Evolutionary conservation across 345 rosid species (phyloP).

Genomic region (Salix koriyanagi): DNA sequence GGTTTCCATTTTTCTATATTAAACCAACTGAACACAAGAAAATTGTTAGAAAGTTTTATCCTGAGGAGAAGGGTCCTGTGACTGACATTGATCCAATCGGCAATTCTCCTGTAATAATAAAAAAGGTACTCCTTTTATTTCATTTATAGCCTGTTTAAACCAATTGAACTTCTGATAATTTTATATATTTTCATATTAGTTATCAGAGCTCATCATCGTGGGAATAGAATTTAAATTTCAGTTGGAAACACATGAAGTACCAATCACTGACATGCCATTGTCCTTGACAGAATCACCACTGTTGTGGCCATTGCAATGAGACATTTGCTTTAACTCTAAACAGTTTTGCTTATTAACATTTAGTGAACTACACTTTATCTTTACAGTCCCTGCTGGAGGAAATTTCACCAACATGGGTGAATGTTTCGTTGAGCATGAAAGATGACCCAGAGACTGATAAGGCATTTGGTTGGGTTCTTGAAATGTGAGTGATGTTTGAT

Average conservation of each 20-base stretch:
- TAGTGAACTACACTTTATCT: background rate
- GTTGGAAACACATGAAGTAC: background rate
- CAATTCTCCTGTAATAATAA: conserved; percentile 73
- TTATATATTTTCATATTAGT: background rate
- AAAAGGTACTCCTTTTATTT: conserved; percentile 40
- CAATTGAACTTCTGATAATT: background rate
- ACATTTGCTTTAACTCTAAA: background rate
- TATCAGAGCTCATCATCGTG: background rate
- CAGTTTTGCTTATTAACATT: background rate
- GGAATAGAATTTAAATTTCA: background rate
- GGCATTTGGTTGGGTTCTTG: conserved; percentile 96
- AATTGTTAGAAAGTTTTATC: conserved; percentile 62
- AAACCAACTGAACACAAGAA: conserved; percentile 51
- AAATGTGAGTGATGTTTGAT: conserved; percentile 60
- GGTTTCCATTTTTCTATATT: conserved; percentile 87
- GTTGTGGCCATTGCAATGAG: background rate
- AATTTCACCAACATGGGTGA: conserved; percentile 98
- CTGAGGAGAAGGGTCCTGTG: conserved; percentile 62
- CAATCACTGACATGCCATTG: background rate
- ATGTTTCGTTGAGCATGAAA: conserved; percentile 87
- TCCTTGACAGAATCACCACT: background rate
- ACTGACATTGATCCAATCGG: conserved; percentile 66
- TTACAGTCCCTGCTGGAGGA: conserved; percentile 65
- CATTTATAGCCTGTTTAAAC: background rate
- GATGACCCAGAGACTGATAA: conserved; percentile 91